Percentiles rank a stretch among this genome's conserved stretches.
phyloP scores from a whole-genome alignment of 495 filamentous ascomycete genomes.

The Bombardia bombarda region DNA sequence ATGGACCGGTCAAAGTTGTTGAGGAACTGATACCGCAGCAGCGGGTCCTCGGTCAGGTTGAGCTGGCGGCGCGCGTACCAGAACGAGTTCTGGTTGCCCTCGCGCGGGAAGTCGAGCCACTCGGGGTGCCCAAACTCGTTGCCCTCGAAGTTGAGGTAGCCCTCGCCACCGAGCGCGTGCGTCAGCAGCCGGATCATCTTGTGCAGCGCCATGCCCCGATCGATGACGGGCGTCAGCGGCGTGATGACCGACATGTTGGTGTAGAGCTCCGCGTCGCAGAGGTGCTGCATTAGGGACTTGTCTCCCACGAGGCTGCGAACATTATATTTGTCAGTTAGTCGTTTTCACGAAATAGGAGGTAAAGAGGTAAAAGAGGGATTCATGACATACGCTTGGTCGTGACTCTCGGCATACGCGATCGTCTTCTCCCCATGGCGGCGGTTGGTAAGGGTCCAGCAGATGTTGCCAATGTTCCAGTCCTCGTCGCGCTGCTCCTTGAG shows the following conservation, averaged over 20 bases:
- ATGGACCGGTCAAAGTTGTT: constrained; percentile 92
- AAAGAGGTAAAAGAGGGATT: constrained; percentile 15
- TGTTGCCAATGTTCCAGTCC: constrained; percentile 85
- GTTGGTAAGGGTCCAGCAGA: constrained; percentile 83
- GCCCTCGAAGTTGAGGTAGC: constrained; percentile 96
- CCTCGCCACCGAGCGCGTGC: constrained; percentile 90
- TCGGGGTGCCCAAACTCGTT: constrained; percentile 99
- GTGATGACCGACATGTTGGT: constrained; percentile 89
- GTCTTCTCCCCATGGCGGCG: constrained; percentile 95
- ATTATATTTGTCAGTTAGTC: constrained; percentile 24
- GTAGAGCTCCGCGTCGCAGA: constrained; percentile 95
- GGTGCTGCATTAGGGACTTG: constrained; percentile 94
- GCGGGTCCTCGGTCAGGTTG: constrained; percentile 78
- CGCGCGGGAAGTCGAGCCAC: constrained; percentile 97
- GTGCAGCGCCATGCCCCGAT: constrained; percentile 84
- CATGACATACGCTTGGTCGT: constrained; percentile 98
- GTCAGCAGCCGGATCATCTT: constrained; percentile 96
- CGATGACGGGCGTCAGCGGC: constrained; percentile 80
- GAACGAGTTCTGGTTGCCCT: constrained; percentile 90
- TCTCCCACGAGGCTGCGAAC: constrained; percentile 84
- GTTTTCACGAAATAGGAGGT: neutral
- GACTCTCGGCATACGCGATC: constrained; percentile 93
- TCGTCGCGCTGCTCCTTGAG: constrained; percentile 87
- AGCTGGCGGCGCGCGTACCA: constrained; percentile 95
- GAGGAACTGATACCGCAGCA: constrained; percentile 84